Base-by-base conservation (phyloP, 495 filamentous ascomycete genomes). In the Astrocystis sublimbata region DNA sequence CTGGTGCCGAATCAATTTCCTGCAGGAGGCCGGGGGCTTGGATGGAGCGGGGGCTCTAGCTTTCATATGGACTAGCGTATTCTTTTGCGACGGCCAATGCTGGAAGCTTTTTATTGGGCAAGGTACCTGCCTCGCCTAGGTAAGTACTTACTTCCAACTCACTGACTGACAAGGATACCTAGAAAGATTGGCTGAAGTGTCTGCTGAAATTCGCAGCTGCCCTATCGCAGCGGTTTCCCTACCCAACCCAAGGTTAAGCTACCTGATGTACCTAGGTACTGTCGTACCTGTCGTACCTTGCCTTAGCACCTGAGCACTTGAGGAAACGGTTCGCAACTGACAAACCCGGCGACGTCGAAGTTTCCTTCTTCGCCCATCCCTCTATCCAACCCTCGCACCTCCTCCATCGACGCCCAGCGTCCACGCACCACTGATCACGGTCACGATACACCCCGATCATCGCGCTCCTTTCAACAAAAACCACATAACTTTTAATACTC, bases 171-270 rank as follows among this genome's bases (percentile, higher is more conserved):
- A n/a, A n/a, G n/a, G n/a, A n/a, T n/a, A n/a, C n/a, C n/a, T n/a
- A n/a, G n/a, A n/a, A n/a, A n/a, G n/a, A n/a, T n/a, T n/a, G n/a
- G n/a, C n/a, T n/a, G n/a, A n/a, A n/a, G n/a, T 53, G 35, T 54
- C 58, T 54, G 49, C 59, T 61, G 49, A 61, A 62, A 56, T 55
- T 56, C 60, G 56, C 42, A 62, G 59, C 59, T 62, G 23, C 54
- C n/a, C 54, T 57, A 45, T 62, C 51, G 51, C 60, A n/a, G 60
- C 42, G 50, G 41, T 62, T 62, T n/a, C n/a, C n/a, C n/a, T n/a
- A n/a, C n/a, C 42, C 51, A 55, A 62, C 60, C 60, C 56, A 42
- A 62, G 56, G 47, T 46, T 26, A 50, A 40, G n/a, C n/a, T n/a
- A n/a, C n/a, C n/a, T n/a, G n/a, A n/a, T n/a, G n/a, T n/a, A n/a